Percentiles rank a stretch among this genome's conserved stretches.
phyloP scores from a whole-genome alignment of 2,329 filamentous ascomycete genomes.

The Neofusicoccum sp. region DNA sequence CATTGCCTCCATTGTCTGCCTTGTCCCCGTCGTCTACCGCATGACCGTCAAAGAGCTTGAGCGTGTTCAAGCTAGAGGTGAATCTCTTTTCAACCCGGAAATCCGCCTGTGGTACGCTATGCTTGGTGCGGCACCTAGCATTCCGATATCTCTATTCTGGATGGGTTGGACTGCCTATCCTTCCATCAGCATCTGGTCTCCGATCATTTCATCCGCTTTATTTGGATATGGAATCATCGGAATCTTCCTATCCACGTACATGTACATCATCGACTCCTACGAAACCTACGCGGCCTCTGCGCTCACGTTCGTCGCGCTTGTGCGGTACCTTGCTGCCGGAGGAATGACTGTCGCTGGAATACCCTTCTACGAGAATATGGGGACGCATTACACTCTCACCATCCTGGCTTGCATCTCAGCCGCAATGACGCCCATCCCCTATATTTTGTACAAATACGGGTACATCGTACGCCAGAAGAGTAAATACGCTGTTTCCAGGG shows the following conservation, averaged over 20 bases:
- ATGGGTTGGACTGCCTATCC: constrained; percentile 57
- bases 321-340: constrained; percentile 45
- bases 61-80: constrained; percentile 41
- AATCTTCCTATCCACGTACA: constrained; percentile 52
- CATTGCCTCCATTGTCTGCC: constrained; percentile 38
- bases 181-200: constrained; percentile 54
- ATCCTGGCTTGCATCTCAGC: constrained; percentile 40
- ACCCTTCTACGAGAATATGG: constrained; percentile 44
- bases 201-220: constrained; percentile 52
- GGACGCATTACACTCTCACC: constrained; percentile 41
- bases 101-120: constrained; percentile 58
- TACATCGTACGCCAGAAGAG: constrained; percentile 15
- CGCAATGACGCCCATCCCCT: constrained; percentile 36
- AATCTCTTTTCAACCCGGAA: constrained; percentile 51
- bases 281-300: constrained; percentile 56
- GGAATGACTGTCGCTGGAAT: constrained; percentile 44
- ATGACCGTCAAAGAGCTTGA: constrained; percentile 49
- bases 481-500: constrained; percentile 19
- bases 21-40: constrained; percentile 51
- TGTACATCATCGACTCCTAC: constrained; percentile 63
- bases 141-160: constrained; percentile 60
- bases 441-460: constrained; percentile 41
- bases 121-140: constrained; percentile 49
- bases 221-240: constrained; percentile 56
- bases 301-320: constrained; percentile 45